Conservation (phyloP, 352 stramenopile genomes). For the Stramenopiles sp. region DNA sequence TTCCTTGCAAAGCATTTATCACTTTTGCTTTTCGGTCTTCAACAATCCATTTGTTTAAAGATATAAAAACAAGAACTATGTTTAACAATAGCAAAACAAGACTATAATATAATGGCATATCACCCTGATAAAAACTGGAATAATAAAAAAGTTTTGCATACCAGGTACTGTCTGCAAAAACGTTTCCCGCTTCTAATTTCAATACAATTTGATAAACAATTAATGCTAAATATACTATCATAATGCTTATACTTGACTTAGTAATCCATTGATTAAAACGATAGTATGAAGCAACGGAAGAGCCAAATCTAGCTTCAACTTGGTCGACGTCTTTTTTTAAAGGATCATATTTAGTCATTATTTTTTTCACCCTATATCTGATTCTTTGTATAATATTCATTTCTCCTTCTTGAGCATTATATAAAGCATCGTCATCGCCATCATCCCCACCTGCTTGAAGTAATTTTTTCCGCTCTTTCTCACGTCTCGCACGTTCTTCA, state of each 20-base stretch:
- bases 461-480: not conserved
- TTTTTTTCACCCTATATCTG: not conserved
- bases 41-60: slow-evolving; percentile 33
- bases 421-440: not conserved
- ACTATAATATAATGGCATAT: slow-evolving; percentile 29
- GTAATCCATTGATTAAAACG: slow-evolving; percentile 50
- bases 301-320: slow-evolving; percentile 50
- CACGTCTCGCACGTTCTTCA: not conserved
- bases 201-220: slow-evolving; percentile 21
- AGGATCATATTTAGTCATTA: slow-evolving; percentile 13
- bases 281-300: slow-evolving; percentile 49
- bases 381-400: not conserved
- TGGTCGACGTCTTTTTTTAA: slow-evolving; percentile 39
- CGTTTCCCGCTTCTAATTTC: slow-evolving; percentile 27
- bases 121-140: slow-evolving; percentile 24
- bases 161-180: slow-evolving; percentile 34
- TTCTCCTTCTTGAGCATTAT: not conserved
- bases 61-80: slow-evolving; percentile 18
- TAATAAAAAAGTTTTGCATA: slow-evolving; percentile 31
- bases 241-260: slow-evolving; percentile 28
- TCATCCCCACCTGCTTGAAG: not conserved
- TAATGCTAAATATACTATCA: slow-evolving; percentile 30
- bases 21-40: slow-evolving; percentile 41
- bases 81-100: slow-evolving; percentile 33
- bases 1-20: slow-evolving; percentile 21